Evolutionary conservation across 108 stramenopile species (phyloP).

Genomic region (Craspedostauros australis): DNA sequence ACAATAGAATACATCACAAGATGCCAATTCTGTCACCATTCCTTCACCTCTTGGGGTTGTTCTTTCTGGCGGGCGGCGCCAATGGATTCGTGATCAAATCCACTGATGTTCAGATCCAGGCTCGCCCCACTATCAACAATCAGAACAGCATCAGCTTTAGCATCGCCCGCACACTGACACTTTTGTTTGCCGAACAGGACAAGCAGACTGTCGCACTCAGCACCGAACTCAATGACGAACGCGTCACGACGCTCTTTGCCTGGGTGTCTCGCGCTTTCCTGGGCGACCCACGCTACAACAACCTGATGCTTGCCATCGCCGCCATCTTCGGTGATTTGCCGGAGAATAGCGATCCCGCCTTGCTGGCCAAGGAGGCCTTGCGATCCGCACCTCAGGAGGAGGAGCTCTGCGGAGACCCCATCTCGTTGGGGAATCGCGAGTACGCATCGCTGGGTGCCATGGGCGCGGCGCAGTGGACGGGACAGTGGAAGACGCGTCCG

Average conservation of each 20-base stretch:
- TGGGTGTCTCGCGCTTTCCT: constrained; percentile 63
- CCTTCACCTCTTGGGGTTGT: too few species aligned
- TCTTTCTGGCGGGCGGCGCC: too few species aligned
- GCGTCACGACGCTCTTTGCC: constrained; percentile 48
- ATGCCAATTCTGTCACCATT: too few species aligned
- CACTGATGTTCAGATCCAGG: too few species aligned
- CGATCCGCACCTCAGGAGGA: constrained; percentile 42
- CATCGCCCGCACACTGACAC: too few species aligned
- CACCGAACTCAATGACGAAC: constrained; percentile 35
- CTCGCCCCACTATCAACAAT: too few species aligned
- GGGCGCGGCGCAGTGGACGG: constrained; percentile 76
- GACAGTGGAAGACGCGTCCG: constrained; percentile 59
- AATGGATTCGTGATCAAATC: too few species aligned
- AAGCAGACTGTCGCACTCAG: too few species aligned
- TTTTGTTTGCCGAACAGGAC: too few species aligned
- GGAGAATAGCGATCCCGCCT: constrained; percentile 30
- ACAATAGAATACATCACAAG: too few species aligned
- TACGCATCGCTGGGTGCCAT: constrained; percentile 63
- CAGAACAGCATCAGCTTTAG: too few species aligned
- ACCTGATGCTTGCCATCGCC: constrained; percentile 63
- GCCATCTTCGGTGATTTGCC: constrained; percentile 64
- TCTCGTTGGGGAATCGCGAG: constrained; percentile 48
- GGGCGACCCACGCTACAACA: constrained; percentile 43
- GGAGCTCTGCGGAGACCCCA: constrained; percentile 32
- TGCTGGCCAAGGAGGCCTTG: constrained; percentile 42